Evolutionary conservation across 805 yeast genomes (phyloP).

Genomic region (Peterozyma toletana): DNA sequence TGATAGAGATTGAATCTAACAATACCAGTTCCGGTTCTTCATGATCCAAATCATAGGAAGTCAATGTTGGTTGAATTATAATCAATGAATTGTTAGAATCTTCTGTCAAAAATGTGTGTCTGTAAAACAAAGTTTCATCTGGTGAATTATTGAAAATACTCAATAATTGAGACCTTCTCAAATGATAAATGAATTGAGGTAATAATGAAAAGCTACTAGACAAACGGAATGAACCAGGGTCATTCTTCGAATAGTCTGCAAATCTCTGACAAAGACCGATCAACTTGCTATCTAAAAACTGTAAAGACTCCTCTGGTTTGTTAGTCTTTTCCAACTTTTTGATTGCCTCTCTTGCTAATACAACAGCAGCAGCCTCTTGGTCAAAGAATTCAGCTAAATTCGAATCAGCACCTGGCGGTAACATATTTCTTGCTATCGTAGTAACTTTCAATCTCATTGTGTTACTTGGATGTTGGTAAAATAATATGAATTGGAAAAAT

Average conservation of each 20-base stretch:
- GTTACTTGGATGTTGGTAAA: slow-evolving; percentile 58
- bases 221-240: slow-evolving; percentile 40
- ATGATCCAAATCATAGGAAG: slow-evolving; percentile 45
- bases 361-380: slow-evolving; percentile 63
- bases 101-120: slow-evolving; percentile 57
- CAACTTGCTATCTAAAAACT: slow-evolving; percentile 41
- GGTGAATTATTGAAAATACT: slow-evolving; percentile 67
- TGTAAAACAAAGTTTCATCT: slow-evolving; percentile 60
- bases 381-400: slow-evolving; percentile 46
- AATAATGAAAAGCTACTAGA: slow-evolving; percentile 42
- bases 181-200: slow-evolving; percentile 63
- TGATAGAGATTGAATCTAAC: slow-evolving; percentile 55
- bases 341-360: slow-evolving; percentile 49
- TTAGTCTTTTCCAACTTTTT: slow-evolving; percentile 30
- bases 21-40: slow-evolving; percentile 57
- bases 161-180: slow-evolving; percentile 58
- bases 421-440: slow-evolving; percentile 39
- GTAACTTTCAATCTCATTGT: slow-evolving; percentile 54
- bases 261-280: slow-evolving; percentile 40
- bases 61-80: slow-evolving; percentile 66
- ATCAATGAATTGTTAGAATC: slow-evolving; percentile 52
- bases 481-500: slow-evolving; percentile 45
- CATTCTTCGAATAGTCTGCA: slow-evolving; percentile 40
- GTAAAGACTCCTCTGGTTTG: slow-evolving; percentile 31
- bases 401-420: slow-evolving; percentile 30